These are phyloP conservation scores for Pterula multifida DNA, from an alignment of 1,284 basidiomycete genomes.

Conservation along the genomic window DNA sequence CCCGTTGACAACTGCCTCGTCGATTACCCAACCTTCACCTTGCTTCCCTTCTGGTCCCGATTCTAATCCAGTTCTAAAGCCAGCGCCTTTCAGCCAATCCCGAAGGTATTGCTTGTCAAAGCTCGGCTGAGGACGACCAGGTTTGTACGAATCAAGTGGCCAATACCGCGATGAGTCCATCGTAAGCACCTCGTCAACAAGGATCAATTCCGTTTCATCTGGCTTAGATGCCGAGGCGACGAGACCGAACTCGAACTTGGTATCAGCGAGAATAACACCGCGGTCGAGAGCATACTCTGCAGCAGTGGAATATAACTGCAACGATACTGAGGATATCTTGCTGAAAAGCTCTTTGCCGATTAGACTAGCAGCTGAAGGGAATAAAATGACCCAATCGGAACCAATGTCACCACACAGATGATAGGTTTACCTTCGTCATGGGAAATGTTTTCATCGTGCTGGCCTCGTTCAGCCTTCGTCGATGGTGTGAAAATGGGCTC, in stretches of 20 bases:
- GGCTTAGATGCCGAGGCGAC: slow-evolving; percentile 23
- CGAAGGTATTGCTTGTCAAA: slow-evolving; percentile 97
- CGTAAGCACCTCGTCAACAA: slow-evolving; percentile 94
- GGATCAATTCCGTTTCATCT: slow-evolving; percentile 49
- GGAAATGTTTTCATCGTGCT: slow-evolving; percentile 97
- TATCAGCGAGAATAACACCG: slow-evolving; percentile 95
- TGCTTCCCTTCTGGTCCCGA: slow-evolving; percentile 56
- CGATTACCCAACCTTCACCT: slow-evolving; percentile 65
- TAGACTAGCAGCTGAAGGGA: slow-evolving; percentile 54
- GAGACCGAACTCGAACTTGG: slow-evolving; percentile 85
- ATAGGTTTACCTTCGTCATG: slow-evolving; percentile 64
- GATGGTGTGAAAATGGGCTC: slow-evolving; percentile 92
- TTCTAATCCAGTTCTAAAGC: slow-evolving; percentile 74
- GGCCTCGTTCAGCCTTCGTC: slow-evolving; percentile 92
- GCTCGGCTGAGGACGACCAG: slow-evolving; percentile 74
- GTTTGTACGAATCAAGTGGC: slow-evolving; percentile 66
- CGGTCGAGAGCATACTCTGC: slow-evolving; percentile 66
- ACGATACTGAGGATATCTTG: slow-evolving; percentile 44
- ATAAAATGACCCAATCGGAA: too few relatives aligned
- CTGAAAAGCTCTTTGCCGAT: slow-evolving; percentile 59
- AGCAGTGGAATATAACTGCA: slow-evolving; percentile 69
- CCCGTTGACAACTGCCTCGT: slow-evolving; percentile 63
- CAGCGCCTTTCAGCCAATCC: slow-evolving; percentile 72
- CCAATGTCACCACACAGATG: too few relatives aligned
- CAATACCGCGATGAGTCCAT: slow-evolving; percentile 98